These are phyloP conservation scores for Citrullus mucosospermus DNA, from an alignment of 306 rosid species.

Conservation along the genomic window DNA sequence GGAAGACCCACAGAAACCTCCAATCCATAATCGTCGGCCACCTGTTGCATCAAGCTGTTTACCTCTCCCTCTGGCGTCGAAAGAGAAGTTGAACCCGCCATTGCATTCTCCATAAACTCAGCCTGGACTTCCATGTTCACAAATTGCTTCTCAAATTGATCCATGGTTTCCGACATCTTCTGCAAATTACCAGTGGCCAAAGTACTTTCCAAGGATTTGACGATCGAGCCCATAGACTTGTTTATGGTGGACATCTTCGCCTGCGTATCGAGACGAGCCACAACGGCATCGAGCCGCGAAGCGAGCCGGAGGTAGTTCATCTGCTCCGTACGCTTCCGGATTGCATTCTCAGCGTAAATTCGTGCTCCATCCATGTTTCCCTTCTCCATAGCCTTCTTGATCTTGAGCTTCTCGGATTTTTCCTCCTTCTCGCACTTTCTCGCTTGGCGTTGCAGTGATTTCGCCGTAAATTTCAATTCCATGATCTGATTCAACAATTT, in stretches of 20 bases:
- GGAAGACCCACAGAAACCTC: slow-evolving; percentile 95
- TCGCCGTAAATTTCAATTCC: slow-evolving; percentile 88
- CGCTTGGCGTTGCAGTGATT: slow-evolving; percentile 80
- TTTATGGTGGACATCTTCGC: slow-evolving; percentile 87
- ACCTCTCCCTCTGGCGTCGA: slow-evolving; percentile 94
- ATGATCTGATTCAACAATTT: slow-evolving; percentile 86
- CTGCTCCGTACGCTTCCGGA: slow-evolving; percentile 84
- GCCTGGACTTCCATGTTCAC: slow-evolving; percentile 99
- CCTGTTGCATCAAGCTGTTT: slow-evolving; percentile 91
- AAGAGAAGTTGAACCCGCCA: slow-evolving; percentile 92
- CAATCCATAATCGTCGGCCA: slow-evolving; percentile 88
- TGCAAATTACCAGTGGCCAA: slow-evolving; percentile 70
- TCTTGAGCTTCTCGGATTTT: slow-evolving; percentile 80
- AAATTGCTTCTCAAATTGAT: slow-evolving; percentile 84
- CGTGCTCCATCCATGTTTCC: slow-evolving; percentile 92
- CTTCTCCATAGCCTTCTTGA: slow-evolving; percentile 91
- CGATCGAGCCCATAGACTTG: slow-evolving; percentile 84
- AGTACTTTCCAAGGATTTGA: slow-evolving; percentile 71
- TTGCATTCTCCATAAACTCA: slow-evolving; percentile 86
- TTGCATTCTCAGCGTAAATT: slow-evolving; percentile 93
- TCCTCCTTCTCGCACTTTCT: slow-evolving; percentile 91
- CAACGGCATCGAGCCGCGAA: slow-evolving; percentile 89
- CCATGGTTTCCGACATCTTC: slow-evolving; percentile 99
- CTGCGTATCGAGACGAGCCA: slow-evolving; percentile 91
- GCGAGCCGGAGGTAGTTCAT: slow-evolving; percentile 91